Base-by-base conservation (phyloP, 768 basidiomycete species). In the Leccinum fibrillosum region DNA sequence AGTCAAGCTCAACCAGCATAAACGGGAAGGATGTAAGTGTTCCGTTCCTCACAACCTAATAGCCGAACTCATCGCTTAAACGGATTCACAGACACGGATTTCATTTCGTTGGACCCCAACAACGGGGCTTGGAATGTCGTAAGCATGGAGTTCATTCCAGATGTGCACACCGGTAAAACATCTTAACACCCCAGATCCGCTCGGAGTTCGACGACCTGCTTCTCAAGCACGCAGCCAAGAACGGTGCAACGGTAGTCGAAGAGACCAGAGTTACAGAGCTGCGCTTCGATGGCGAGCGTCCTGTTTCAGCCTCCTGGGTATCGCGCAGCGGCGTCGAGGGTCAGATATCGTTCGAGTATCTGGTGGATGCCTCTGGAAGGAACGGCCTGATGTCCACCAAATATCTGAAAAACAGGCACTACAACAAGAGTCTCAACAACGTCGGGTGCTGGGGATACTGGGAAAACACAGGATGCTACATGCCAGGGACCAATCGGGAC, bases 401-500 rank as follows among this genome's bases (percentile, higher is more conserved):
- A 53, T 67, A 72, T 15, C 68, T 76, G 13, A 65, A 67, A 35
- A 74, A 77, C 55, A 62, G 77, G 30, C 63, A 56, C 53, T 69
- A 72, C 62, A 75, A 74, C 53, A 62, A 69, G 37, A 69, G 54
- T 19, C 67, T 75, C 10, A 55, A 70, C 32, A 76, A 76, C 32
- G 47, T 74, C 25, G 75, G 75, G 10, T 69, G 66, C 39, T 75
- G 75, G 75, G 71, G 69, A 32, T 76, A 76, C 61, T 77, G 75
- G 74, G 67, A 68, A 17, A 69, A 66, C 15, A 54, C 66, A 2
- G 64, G 56, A 0, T 56, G 56, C 51, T 77, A 77, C 49, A 68
- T 61, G 58, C 66, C 69, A 1, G 69, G 67, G 1, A 76, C 73
- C 2, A 52, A 32, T 23, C 66, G 73, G 5, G 70, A 76, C 34